These are phyloP conservation scores for Tetraselmis chui DNA, from an alignment of 139 green algal species.

Conservation along the genomic window DNA sequence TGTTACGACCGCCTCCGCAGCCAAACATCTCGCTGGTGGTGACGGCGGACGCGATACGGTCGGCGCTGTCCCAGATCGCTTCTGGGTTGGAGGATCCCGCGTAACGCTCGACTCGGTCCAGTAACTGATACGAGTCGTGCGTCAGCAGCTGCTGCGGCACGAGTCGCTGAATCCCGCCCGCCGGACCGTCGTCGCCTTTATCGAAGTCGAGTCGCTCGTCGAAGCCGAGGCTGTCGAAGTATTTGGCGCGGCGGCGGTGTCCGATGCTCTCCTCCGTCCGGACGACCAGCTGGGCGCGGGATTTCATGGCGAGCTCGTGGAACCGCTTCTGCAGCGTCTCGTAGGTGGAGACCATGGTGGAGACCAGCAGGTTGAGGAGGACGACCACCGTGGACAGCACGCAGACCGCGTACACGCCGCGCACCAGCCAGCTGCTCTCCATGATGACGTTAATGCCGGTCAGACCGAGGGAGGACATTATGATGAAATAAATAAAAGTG, in stretches of 20 bases:
- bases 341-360: not conserved
- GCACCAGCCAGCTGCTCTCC: not conserved
- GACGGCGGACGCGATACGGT: not conserved
- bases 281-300: not conserved
- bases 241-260: too few relatives aligned
- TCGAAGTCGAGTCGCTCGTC: not conserved
- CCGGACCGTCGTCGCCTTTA: not conserved
- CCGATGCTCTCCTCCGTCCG: not conserved
- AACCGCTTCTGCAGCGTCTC: not conserved
- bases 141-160: not conserved
- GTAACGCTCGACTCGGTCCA: not conserved
- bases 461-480: not conserved
- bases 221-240: not conserved
- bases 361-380: not conserved
- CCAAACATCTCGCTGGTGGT: not conserved
- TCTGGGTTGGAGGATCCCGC: not conserved
- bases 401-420: not conserved
- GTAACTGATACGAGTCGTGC: not conserved
- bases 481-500: not conserved
- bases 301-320: not conserved
- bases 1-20: not conserved
- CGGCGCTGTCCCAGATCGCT: not conserved
- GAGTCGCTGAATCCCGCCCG: not conserved
- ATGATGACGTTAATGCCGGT: not conserved
- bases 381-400: not conserved